phyloP scores from a whole-genome alignment of 768 basidiomycete genomes.

The Mrakia frigida region DNA sequence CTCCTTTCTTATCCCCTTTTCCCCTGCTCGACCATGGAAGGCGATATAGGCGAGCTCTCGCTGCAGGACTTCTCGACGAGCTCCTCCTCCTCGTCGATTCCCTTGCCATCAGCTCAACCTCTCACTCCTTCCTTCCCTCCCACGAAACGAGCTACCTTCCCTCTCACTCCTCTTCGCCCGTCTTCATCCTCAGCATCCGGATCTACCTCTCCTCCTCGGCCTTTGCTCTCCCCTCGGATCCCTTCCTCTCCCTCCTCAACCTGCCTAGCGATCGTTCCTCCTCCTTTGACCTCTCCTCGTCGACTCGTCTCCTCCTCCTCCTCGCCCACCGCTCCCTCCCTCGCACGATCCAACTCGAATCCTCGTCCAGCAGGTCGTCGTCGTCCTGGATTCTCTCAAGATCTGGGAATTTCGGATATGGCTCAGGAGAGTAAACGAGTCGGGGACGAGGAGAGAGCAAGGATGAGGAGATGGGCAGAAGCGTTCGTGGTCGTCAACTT shows the following conservation, averaged over 20 bases:
- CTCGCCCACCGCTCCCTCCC: not conserved
- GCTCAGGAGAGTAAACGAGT: not conserved
- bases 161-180: not conserved
- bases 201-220: not conserved
- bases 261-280: not conserved
- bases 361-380: slow-evolving; percentile 11
- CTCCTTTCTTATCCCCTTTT: not conserved
- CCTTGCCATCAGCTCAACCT: not conserved
- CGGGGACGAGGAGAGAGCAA: not conserved
- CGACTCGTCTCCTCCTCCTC: not conserved
- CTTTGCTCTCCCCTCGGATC: not conserved
- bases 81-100: not conserved
- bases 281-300: not conserved
- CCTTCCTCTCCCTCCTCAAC: slow-evolving; percentile 13
- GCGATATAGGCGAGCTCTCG: slow-evolving; percentile 24
- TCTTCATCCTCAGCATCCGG: not conserved
- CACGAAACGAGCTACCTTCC: not conserved
- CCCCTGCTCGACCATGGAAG: slow-evolving; percentile 3
- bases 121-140: slow-evolving; percentile 8
- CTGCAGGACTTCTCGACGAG: slow-evolving; percentile 1
- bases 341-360: slow-evolving; percentile 27
- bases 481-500: slow-evolving; percentile 29
- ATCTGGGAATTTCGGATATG: not conserved
- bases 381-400: not conserved
- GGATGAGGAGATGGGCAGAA: slow-evolving; percentile 22